Evolutionary conservation across 768 basidiomycete genomes (phyloP).

Genomic region (Gelatoporia subvermispora): DNA sequence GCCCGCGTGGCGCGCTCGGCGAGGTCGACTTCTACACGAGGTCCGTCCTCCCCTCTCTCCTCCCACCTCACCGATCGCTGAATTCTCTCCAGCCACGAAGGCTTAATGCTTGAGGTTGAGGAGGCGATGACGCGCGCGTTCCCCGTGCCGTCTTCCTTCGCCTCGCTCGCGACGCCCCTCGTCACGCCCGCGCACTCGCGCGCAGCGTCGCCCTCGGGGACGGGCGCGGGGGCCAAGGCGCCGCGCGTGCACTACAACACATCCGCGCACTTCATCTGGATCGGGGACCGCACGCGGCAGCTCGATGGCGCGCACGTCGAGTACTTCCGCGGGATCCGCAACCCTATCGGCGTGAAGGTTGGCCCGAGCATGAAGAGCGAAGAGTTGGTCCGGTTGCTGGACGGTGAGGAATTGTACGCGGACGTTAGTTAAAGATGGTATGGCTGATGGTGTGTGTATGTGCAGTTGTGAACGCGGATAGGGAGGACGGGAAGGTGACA

Average conservation of each 20-base stretch:
- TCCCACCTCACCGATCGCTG: constrained; percentile 1
- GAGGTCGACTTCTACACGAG: constrained; percentile 95
- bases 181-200: background rate
- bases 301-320: constrained; percentile 92
- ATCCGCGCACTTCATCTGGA: constrained; percentile 94
- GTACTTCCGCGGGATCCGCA: constrained; percentile 88
- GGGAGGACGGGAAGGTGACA: constrained; percentile 78
- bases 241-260: constrained; percentile 70
- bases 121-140: constrained; percentile 80
- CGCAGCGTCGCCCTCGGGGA: background rate
- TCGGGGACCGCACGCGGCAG: constrained; percentile 93
- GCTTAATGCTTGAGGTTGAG: constrained; percentile 89
- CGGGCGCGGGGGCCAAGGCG: background rate
- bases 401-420: constrained; percentile 46
- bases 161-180: constrained; percentile 14
- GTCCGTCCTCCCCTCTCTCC: constrained; percentile 31
- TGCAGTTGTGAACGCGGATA: constrained; percentile 84
- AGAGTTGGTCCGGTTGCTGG: constrained; percentile 72
- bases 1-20: constrained; percentile 64
- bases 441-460: background rate
- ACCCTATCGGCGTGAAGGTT: constrained; percentile 94
- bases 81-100: constrained; percentile 66
- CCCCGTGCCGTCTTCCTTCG: constrained; percentile 30
- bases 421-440: background rate
- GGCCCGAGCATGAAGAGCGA: constrained; percentile 80